Base-by-base conservation (phyloP, 2,329 filamentous ascomycete species). In the Penicillium sp. region DNA sequence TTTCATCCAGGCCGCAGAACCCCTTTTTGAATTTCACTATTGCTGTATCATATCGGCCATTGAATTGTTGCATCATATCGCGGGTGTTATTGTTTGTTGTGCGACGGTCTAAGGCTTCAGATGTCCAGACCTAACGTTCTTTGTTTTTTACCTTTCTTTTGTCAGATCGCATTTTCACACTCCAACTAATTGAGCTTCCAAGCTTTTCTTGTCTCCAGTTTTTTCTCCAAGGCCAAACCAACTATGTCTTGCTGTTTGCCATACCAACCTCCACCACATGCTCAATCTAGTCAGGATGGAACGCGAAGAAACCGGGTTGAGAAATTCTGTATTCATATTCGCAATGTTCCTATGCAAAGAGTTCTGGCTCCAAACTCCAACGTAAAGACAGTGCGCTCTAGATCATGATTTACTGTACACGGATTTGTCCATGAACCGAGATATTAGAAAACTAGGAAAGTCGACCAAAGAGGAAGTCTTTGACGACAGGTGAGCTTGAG, bases 401-500 rank as follows among this genome's bases (percentile, higher is more conserved):
- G 48, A 48, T 54, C 29, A 48, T 54, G 11, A 47, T 35, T 55
- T 48, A 43, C 49, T 50, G 33, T 33, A 29, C 31, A 27, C 43
- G 21, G 10, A n/a, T 33, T 26, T 45, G 13, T 22, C 3, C 19
- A 22, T 13, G 11, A 35, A 4, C 39, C 39, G 39, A 9, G 11
- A 14, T 22, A n/a, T n/a, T 14, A 13, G 16, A 24, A 22, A 22
- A 49, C 56, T 62, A 73, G 42, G 65, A 72, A 39, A 70, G 64
- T 29, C 71, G 66, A 22, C 71, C 71, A 72, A 96, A 95, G 50
- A 97, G 81, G 71, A 97, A 97, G 56, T 96, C 91, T 71, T 95
- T 96, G 44, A 96, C 81, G 2, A 96, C 86, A 0, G 92, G 90
- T n/a, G 91, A 95, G 11, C 90, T 90, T 33, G 92, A 90, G 71